phyloP scores from a whole-genome alignment of 2,329 filamentous ascomycete species.

The Monilinia fructigena region DNA sequence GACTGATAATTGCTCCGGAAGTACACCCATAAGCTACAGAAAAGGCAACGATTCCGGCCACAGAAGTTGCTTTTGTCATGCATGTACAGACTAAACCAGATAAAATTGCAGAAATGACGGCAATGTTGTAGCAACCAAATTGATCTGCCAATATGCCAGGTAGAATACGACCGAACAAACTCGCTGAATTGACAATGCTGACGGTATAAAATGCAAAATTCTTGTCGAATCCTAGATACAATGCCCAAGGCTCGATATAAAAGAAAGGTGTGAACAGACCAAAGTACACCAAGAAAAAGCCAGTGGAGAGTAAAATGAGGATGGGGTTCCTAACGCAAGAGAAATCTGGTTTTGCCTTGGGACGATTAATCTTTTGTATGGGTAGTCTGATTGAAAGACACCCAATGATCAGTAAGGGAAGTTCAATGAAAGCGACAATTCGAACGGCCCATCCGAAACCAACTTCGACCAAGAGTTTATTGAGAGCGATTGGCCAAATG shows the following conservation, averaged over 20 bases:
- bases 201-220: constrained; percentile 51
- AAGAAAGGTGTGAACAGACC: constrained; percentile 54
- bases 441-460: constrained; percentile 38
- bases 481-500: constrained; percentile 40
- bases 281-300: constrained; percentile 29
- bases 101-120: neutral
- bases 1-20: constrained; percentile 34
- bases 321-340: constrained; percentile 26
- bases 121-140: constrained; percentile 27
- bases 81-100: constrained; percentile 13
- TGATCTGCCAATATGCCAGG: neutral
- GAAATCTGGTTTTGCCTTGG: constrained; percentile 24
- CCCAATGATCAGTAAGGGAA: constrained; percentile 27
- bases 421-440: constrained; percentile 32
- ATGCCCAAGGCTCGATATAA: constrained; percentile 45
- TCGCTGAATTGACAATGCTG: constrained; percentile 46
- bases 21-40: constrained; percentile 20
- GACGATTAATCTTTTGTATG: neutral
- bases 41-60: constrained; percentile 11
- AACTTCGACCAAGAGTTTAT: constrained; percentile 36
- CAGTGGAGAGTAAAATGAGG: constrained; percentile 30
- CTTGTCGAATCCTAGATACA: constrained; percentile 46
- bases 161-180: constrained; percentile 7
- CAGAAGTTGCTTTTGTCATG: constrained; percentile 17
- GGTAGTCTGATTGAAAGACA: constrained; percentile 24